Evolutionary conservation across 2,329 filamentous ascomycete species (phyloP).

Genomic region (Elsinoe arachidis): DNA sequence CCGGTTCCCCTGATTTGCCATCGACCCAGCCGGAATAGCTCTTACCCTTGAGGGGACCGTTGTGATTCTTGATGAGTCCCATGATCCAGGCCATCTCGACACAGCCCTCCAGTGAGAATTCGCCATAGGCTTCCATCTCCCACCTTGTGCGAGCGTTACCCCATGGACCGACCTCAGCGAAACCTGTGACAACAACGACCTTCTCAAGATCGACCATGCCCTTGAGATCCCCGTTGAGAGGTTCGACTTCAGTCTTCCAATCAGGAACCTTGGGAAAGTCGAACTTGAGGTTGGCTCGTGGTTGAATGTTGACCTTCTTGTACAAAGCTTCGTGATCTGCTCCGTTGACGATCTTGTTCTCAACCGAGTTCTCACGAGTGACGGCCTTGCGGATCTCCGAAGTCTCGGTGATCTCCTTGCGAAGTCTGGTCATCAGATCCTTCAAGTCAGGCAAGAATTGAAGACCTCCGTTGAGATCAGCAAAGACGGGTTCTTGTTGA

Average conservation of each 20-base stretch:
- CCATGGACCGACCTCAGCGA: slow-evolving; percentile 93
- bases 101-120: slow-evolving; percentile 95
- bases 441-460: slow-evolving; percentile 97
- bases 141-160: slow-evolving; percentile 95
- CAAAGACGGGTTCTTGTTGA: slow-evolving; percentile 90
- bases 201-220: slow-evolving; percentile 99
- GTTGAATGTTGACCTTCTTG: slow-evolving; percentile 88
- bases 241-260: slow-evolving; percentile 84
- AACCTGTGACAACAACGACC: slow-evolving; percentile 94
- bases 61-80: slow-evolving; percentile 98
- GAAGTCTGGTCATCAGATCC: slow-evolving; percentile 82
- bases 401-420: slow-evolving; percentile 89
- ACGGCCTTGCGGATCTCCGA: slow-evolving; percentile 90
- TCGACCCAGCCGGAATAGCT: slow-evolving; percentile 97
- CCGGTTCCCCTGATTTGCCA: slow-evolving; percentile 83
- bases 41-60: slow-evolving; percentile 90
- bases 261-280: slow-evolving; percentile 85
- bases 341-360: slow-evolving; percentile 96
- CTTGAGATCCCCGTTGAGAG: slow-evolving; percentile 79
- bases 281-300: slow-evolving; percentile 95
- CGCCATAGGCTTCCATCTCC: slow-evolving; percentile 97
- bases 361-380: slow-evolving; percentile 88
- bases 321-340: slow-evolving; percentile 86
- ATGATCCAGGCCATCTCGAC: slow-evolving; percentile 99
- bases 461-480: slow-evolving; percentile 92